Evolutionary conservation across 2,329 filamentous ascomycete species (phyloP).

Genomic region (Ophioceras dolichostomum): DNA sequence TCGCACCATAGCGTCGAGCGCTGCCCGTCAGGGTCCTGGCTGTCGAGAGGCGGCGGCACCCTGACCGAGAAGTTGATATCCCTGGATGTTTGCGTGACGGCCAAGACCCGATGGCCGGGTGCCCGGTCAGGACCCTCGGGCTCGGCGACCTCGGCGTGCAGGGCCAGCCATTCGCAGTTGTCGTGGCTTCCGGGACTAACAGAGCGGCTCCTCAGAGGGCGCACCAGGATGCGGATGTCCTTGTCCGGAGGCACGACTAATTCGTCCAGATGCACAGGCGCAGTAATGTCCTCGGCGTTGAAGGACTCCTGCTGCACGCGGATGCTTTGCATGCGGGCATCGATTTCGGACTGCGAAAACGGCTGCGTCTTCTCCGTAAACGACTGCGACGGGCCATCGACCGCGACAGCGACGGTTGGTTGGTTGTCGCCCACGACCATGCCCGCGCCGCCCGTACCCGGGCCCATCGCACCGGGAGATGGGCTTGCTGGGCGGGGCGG

Average conservation of each 20-base stretch:
- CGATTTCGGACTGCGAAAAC: constrained; percentile 43
- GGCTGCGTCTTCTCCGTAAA: constrained; percentile 41
- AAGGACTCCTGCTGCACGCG: constrained; percentile 24
- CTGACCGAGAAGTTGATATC: constrained; percentile 49
- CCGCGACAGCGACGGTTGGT: too few species aligned
- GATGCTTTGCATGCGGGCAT: constrained; percentile 32
- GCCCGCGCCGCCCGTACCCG: too few species aligned
- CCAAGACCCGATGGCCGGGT: constrained; percentile 44
- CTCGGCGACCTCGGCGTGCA: constrained; percentile 37
- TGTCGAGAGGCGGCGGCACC: constrained; percentile 30
- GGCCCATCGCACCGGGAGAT: too few species aligned
- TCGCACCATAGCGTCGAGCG: constrained; percentile 45
- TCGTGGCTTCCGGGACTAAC: constrained; percentile 41
- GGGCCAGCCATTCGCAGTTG: constrained; percentile 43
- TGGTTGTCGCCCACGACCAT: neutral
- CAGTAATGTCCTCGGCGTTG: constrained; percentile 22
- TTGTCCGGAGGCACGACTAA: constrained; percentile 29
- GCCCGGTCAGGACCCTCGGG: constrained; percentile 22
- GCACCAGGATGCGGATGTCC: constrained; percentile 44
- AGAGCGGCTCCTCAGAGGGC: constrained; percentile 39
- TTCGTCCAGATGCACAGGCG: constrained; percentile 39
- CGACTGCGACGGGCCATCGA: constrained; percentile 4
- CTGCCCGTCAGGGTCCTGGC: constrained; percentile 27
- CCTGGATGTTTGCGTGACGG: constrained; percentile 46
- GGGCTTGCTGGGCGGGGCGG: too few species aligned